A percentile compares a stretch with the other conserved stretches of the same genome.
Evolutionary conservation across 441 rosid species (phyloP).

Genomic region (Brassica balearica): DNA sequence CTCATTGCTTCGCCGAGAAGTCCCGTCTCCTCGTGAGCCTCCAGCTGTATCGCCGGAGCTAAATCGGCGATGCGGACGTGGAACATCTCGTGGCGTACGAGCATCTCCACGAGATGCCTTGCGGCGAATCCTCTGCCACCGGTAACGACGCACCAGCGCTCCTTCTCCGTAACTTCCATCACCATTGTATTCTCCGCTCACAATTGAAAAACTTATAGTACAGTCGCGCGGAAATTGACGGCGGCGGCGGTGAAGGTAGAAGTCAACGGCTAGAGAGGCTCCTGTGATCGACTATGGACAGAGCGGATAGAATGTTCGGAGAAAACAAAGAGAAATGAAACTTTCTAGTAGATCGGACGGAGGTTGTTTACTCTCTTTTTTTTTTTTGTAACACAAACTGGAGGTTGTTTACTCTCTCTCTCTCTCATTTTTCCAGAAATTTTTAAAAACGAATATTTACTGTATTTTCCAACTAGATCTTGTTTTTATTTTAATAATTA

Average conservation of each 20-base stretch:
- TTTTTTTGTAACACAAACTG: too few species aligned
- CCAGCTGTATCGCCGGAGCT: conserved; percentile 58
- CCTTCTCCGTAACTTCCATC: conserved; percentile 28
- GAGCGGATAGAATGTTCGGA: conserved; percentile 6
- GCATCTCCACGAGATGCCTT: conserved; percentile 86
- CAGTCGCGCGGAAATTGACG: not conserved
- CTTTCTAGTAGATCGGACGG: not conserved
- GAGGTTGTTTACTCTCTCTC: too few species aligned
- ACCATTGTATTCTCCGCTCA: conserved; percentile 34
- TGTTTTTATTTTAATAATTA: too few species aligned
- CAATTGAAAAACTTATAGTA: not conserved
- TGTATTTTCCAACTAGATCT: too few species aligned
- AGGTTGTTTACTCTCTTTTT: not conserved
- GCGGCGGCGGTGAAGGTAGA: not conserved
- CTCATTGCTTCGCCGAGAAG: conserved; percentile 66
- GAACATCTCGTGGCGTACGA: conserved; percentile 53
- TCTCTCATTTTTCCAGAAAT: too few species aligned
- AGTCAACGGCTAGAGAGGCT: conserved; percentile 30
- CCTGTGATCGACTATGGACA: not conserved
- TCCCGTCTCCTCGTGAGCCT: conserved; percentile 69
- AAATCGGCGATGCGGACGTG: conserved; percentile 79
- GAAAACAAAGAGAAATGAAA: not conserved
- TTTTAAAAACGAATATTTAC: too few species aligned
- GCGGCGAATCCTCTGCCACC: conserved; percentile 47
- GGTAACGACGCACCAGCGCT: conserved; percentile 41